These are phyloP conservation scores for Dioscorea zingiberensis DNA, from an alignment of 106 monocot genomes.

Conservation along the genomic window DNA sequence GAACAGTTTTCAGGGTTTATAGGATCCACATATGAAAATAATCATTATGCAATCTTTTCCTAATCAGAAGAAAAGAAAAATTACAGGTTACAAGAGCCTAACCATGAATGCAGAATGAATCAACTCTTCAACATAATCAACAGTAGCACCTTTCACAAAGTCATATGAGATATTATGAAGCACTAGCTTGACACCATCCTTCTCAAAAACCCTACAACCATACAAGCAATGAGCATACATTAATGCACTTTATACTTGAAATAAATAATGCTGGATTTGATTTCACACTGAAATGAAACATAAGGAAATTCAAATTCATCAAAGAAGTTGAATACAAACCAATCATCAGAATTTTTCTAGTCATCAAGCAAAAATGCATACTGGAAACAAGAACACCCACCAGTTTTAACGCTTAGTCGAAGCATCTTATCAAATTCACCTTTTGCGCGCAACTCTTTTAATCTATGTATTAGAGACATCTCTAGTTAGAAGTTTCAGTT, in stretches of 20 bases:
- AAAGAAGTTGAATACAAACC: slow-evolving; percentile 20
- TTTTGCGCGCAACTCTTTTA: slow-evolving; percentile 71
- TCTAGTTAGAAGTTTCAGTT: slow-evolving; percentile 1
- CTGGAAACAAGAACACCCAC: slow-evolving; percentile 98
- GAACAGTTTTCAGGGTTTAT: too few relatives aligned
- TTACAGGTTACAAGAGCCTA: not conserved
- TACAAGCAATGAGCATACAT: not conserved
- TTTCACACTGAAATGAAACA: not conserved
- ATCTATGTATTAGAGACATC: slow-evolving; percentile 41
- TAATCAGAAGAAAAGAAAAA: too few relatives aligned
- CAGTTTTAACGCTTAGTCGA: slow-evolving; percentile 81
- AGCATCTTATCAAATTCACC: slow-evolving; percentile 83
- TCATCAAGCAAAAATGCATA: slow-evolving; percentile 82
- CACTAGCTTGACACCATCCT: slow-evolving; percentile 79
- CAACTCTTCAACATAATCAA: slow-evolving; percentile 95
- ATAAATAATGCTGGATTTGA: not conserved
- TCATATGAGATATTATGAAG: slow-evolving; percentile 91
- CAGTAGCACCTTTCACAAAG: slow-evolving; percentile 94
- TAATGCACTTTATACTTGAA: not conserved
- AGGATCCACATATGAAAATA: too few relatives aligned
- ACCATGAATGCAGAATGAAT: slow-evolving; percentile 90
- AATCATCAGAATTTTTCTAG: slow-evolving; percentile 77
- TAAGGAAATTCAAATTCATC: not conserved
- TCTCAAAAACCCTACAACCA: slow-evolving; percentile 76
- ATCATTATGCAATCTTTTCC: too few relatives aligned